Evolutionary conservation across 257 asterid species (phyloP), one percentile per base, ranked within the genome.

Genomic region (Solanum corneliomulleri): DNA sequence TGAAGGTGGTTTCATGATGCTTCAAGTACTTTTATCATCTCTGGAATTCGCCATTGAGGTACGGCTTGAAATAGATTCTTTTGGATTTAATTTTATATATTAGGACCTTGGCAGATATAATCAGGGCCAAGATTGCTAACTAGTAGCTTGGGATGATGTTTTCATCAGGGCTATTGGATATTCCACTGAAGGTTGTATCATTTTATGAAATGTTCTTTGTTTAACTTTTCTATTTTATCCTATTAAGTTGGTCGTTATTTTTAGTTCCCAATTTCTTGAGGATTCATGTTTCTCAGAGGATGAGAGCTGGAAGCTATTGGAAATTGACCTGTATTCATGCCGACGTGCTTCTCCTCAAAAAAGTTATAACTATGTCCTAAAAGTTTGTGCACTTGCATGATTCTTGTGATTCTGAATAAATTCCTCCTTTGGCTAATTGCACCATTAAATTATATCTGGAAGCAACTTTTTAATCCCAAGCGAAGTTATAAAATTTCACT

Each of bases 41-140:
- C 82, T 86, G 66, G 96, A 95, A 87, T 87, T 89, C 72, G 90
- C 89, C 89, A 77, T 87, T 41, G 94, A 95, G 96, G 97, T 95
- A 84, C 69, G 84, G 25, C 84, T 83, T 42, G 27, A 27, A 81
- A 66, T 76, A 82, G 82, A 69, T 84, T 72, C 75, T 42, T 74
- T 81, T 82, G 45, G 49, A 75, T 56, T 52, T 87, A 60, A n/a
- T 70, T 31, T 85, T 31, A 72, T 80, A 85, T 69, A 35, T 52
- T 78, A 68, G 87, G 77, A 74, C 84, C 42, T 72, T 10, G 78
- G 42, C 52, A 75, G 85, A 81, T 49, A 80, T 49, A 81, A 49
- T 49, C 45, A 49, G 44, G 69, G 44, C 66, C 44, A 81, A 47
- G 85, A 80, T 80, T 80, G 25, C 64, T 45, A 45, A 27, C n/a